Evolutionary conservation across 2,329 filamentous ascomycete genomes (phyloP).

Genomic region (Microthyrium microscopicum): DNA sequence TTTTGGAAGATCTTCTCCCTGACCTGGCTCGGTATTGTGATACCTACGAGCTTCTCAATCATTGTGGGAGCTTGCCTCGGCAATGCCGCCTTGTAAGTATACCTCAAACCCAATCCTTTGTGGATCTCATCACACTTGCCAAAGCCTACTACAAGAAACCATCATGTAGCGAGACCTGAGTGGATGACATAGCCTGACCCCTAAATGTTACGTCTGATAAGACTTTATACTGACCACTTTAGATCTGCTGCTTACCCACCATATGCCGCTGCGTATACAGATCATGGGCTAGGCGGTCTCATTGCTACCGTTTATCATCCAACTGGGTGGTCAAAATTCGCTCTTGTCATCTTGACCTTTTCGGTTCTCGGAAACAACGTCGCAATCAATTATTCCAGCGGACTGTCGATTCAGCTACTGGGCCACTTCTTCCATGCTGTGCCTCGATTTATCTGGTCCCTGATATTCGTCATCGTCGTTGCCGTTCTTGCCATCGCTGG

Average conservation of each 20-base stretch:
- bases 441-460: conserved; percentile 32
- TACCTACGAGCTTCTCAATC: conserved; percentile 28
- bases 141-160: too few relatives aligned
- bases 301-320: conserved; percentile 30
- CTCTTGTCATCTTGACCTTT: conserved; percentile 26
- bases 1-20: conserved; percentile 25
- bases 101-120: too few relatives aligned
- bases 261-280: conserved; percentile 23
- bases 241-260: conserved; percentile 18
- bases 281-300: conserved; percentile 30
- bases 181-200: too few relatives aligned
- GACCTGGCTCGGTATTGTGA: conserved; percentile 24
- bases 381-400: conserved; percentile 33
- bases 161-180: too few relatives aligned
- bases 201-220: too few relatives aligned
- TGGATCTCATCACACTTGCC: too few relatives aligned
- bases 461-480: conserved; percentile 26
- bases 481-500: conserved; percentile 28
- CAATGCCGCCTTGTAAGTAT: conserved; percentile 16
- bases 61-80: conserved; percentile 26
- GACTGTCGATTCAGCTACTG: conserved; percentile 30
- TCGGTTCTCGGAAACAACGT: conserved; percentile 30
- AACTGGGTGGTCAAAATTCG: conserved; percentile 30
- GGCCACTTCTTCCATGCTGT: conserved; percentile 32
- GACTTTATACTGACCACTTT: too few relatives aligned